Percentiles rank a stretch among this genome's conserved stretches.
Evolutionary conservation across 2,329 filamentous ascomycete species (phyloP).

Genomic region (Sarocladiaceae sp.): DNA sequence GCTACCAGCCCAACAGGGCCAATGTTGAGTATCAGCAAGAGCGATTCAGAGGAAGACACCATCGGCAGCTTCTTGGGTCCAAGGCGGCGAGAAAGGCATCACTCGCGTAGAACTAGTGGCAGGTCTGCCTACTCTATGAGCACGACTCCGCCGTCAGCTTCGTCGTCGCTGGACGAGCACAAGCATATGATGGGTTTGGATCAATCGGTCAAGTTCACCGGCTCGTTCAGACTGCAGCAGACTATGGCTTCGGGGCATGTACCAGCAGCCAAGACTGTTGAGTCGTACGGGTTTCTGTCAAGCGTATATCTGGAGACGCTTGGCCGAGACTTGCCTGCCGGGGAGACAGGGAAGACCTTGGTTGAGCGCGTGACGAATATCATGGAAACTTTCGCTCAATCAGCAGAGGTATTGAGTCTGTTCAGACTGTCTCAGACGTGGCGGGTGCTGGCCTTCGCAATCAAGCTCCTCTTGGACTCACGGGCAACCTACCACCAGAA

Average conservation of each 20-base stretch:
- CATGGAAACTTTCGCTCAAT: constrained; percentile 49
- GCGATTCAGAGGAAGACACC: constrained; percentile 56
- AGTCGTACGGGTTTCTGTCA: constrained; percentile 50
- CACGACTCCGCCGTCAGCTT: constrained; percentile 46
- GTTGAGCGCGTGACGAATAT: constrained; percentile 42
- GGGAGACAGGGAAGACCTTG: constrained; percentile 30
- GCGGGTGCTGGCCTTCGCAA: constrained; percentile 53
- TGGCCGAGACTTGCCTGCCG: constrained; percentile 38
- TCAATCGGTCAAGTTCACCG: constrained; percentile 51
- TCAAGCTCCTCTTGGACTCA: constrained; percentile 45
- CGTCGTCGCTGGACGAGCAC: constrained; percentile 23
- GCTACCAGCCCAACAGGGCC: constrained; percentile 46
- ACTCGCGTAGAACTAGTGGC: constrained; percentile 24
- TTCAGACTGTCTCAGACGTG: constrained; percentile 60
- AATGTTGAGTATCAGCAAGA: constrained; percentile 50
- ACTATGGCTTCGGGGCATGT: constrained; percentile 56
- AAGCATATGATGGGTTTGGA: constrained; percentile 46
- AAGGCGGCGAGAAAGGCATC: constrained; percentile 27
- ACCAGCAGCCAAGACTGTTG: constrained; percentile 43
- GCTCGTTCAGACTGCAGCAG: constrained; percentile 52
- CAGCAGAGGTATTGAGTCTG: constrained; percentile 49
- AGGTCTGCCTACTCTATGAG: constrained; percentile 40
- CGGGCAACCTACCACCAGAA: constrained; percentile 54
- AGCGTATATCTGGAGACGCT: constrained; percentile 50
- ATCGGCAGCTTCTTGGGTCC: constrained; percentile 53